phyloP scores from a whole-genome alignment of 176 grass and related monocot species.

The Triticum aestivum region IWGSC_CS_RefSeq_v2.1 NC_057795.1:319213921-319214420 shows the following conservation, averaged over 20 bases:
- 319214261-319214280: slow-evolving; percentile 53
- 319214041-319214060: too few relatives aligned
- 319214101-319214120: neutral
- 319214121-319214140: neutral
- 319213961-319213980: too few relatives aligned
- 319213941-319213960: too few relatives aligned
- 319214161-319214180: slow-evolving; percentile 16
- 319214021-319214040: too few relatives aligned
- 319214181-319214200: neutral
- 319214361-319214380: slow-evolving; percentile 10
- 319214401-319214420: slow-evolving; percentile 19
- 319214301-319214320: slow-evolving; percentile 29
- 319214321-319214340: slow-evolving; percentile 1
- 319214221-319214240: slow-evolving; percentile 51
- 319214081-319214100: neutral
- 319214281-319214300: slow-evolving; percentile 25
- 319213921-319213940: too few relatives aligned
- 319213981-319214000: too few relatives aligned
- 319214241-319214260: slow-evolving; percentile 42
- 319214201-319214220: slow-evolving; percentile 31
- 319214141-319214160: neutral
- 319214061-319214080: neutral
- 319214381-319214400: slow-evolving; percentile 25
- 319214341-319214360: slow-evolving; percentile 20
- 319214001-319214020: too few relatives aligned